These are phyloP conservation scores for Microbotryum saponariae DNA, from an alignment of 1,284 basidiomycete species.

Conservation along the genomic window DNA sequence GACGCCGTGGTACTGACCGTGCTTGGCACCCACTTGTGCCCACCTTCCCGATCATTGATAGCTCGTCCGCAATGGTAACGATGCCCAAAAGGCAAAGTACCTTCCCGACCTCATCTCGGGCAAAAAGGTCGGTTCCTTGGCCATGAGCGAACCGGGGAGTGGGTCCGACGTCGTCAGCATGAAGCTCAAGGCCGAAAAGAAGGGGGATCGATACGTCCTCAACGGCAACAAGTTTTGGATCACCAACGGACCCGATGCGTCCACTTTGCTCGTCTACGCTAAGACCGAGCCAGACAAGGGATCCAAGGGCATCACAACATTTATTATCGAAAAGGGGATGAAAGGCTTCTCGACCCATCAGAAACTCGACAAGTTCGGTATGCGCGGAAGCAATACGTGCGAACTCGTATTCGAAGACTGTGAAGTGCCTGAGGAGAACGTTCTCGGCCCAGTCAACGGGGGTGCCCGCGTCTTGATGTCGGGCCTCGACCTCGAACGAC, in stretches of 20 bases:
- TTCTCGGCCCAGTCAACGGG: slow-evolving; percentile 68
- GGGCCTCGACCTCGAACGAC: slow-evolving; percentile 81
- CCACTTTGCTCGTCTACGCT: slow-evolving; percentile 86
- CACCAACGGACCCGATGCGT: slow-evolving; percentile 84
- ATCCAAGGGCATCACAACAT: slow-evolving; percentile 85
- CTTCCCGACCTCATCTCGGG: slow-evolving; percentile 75
- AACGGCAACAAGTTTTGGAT: slow-evolving; percentile 97
- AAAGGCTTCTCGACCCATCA: slow-evolving; percentile 80
- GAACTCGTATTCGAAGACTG: slow-evolving; percentile 89
- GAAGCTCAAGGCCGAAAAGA: slow-evolving; percentile 69
- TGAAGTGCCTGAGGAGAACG: slow-evolving; percentile 75
- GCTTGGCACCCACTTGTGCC: not conserved
- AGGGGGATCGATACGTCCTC: slow-evolving; percentile 64
- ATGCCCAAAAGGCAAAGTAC: slow-evolving; percentile 77
- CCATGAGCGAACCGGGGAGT: slow-evolving; percentile 85
- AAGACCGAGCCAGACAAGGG: slow-evolving; percentile 71
- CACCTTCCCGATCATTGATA: slow-evolving; percentile 42
- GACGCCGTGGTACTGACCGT: not conserved
- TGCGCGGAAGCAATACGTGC: slow-evolving; percentile 91
- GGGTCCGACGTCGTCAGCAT: slow-evolving; percentile 76
- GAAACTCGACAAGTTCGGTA: slow-evolving; percentile 90
- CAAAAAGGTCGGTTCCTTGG: slow-evolving; percentile 75
- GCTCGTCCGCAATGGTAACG: slow-evolving; percentile 78
- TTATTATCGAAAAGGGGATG: slow-evolving; percentile 75
- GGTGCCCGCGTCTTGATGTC: slow-evolving; percentile 88